These are phyloP conservation scores for Paragyromitra xinjiangensis DNA, from an alignment of 495 filamentous ascomycete genomes.

Conservation along the genomic window DNA sequence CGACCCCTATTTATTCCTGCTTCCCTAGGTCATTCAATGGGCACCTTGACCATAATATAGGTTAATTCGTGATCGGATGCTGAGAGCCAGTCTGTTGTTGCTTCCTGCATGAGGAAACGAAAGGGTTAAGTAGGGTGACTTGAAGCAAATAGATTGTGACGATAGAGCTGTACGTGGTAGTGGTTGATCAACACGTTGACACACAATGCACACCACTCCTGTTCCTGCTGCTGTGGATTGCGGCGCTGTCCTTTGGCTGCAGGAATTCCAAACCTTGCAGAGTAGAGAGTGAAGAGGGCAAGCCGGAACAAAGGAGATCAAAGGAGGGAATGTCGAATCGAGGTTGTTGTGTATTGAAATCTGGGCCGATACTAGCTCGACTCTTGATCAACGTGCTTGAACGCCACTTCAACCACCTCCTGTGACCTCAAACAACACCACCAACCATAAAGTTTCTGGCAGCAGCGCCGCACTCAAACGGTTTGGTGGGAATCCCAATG, in stretches of 20 bases:
- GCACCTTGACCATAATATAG: conserved; percentile 25
- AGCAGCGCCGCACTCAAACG: conserved; percentile 19
- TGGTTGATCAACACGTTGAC: conserved; percentile 40
- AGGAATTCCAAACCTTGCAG: conserved; percentile 19
- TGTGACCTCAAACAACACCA: conserved; percentile 26
- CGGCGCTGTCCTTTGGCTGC: conserved; percentile 29
- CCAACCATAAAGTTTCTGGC: conserved; percentile 17
- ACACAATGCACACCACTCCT: conserved; percentile 17
- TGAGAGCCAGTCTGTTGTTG: conserved; percentile 18
- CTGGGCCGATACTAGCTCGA: conserved; percentile 7
- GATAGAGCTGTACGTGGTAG: conserved; percentile 19
- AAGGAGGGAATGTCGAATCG: conserved; percentile 30
- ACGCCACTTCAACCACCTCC: conserved; percentile 9
- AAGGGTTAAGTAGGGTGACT: conserved; percentile 21
- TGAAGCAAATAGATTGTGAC: conserved; percentile 11
- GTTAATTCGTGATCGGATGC: conserved; percentile 38
- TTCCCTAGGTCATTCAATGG: conserved; percentile 12
- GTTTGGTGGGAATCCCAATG: not conserved
- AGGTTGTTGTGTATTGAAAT: conserved; percentile 28
- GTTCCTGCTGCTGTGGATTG: conserved; percentile 5
- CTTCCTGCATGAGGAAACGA: conserved; percentile 27
- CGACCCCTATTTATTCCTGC: conserved; percentile 1
- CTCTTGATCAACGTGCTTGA: conserved; percentile 22
- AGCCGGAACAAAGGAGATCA: conserved; percentile 29
- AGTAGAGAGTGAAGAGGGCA: conserved; percentile 30